Base-by-base conservation (phyloP, 768 basidiomycete species). In the Hemileccinum rubropunctum region DNA sequence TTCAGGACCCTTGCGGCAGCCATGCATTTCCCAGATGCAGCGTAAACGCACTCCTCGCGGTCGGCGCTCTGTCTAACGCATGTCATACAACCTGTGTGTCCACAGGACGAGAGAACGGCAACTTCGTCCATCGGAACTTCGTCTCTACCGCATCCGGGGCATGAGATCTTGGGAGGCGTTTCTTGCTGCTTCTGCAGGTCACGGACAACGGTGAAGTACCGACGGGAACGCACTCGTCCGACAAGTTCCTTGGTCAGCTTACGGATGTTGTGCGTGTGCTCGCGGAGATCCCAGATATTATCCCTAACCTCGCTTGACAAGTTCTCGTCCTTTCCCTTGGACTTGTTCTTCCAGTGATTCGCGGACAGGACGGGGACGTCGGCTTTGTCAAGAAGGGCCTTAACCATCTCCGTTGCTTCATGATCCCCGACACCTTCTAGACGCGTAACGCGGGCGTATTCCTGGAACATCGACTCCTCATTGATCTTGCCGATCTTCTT, bases 171-270 rank as follows among this genome's bases (percentile, higher is more conserved):
- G 15, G 81, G 76, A 9, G 84, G 82, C 11, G 69, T 70, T 27
- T 83, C 83, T 23, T 75, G 73, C 59, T 89, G 84, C 61, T 81
- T 85, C 65, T 97, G 93, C 37, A 95, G 75, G 58, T 94, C 89
- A 37, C 91, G 87, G 36, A 97, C 91, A 45, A 88, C 87, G 7
- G 81, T 89, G 73, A 98, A 97, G 72, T 92, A 97, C 38, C 94
- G 88, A 32, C 91, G 75, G 2, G 94, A 97, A 38, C 94, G 85
- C 42, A 91, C 82, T 42, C 94, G 88, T 27, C 91, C 92, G 23
- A 91, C 84, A 44, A 95, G 81, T 67, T 97, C 95, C 67, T 93
- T 94, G 30, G 82, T 82, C 40, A 97, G 71, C 42, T 84, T 81
- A 40, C 92, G 83, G 48, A 95, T 86, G 40, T 86, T 82, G 64